Conservation (phyloP, 2,329 filamentous ascomycete species). For the Sarocladium oryzae region DNA sequence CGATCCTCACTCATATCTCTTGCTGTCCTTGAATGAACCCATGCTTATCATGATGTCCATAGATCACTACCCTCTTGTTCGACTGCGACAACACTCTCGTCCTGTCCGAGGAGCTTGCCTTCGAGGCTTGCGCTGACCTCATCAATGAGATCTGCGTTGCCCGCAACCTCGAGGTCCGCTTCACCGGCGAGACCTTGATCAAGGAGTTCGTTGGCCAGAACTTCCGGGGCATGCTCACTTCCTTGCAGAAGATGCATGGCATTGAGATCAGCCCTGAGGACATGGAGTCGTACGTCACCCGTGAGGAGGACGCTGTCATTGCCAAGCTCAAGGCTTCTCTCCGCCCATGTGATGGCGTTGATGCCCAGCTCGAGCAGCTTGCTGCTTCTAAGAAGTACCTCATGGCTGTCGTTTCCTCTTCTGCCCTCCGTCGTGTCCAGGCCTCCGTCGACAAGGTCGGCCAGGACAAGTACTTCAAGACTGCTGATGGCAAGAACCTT, state of each 20-base stretch:
- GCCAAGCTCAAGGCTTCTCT: constrained; percentile 66
- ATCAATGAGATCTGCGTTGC: constrained; percentile 77
- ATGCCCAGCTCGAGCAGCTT: constrained; percentile 60
- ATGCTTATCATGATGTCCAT: constrained; percentile 5
- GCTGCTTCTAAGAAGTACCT: constrained; percentile 55
- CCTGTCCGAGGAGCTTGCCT: constrained; percentile 83
- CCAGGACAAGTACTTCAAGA: constrained; percentile 74
- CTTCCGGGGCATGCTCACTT: constrained; percentile 84
- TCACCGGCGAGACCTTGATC: constrained; percentile 74
- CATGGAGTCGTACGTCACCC: constrained; percentile 64
- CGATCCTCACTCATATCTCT: not conserved
- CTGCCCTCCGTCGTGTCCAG: constrained; percentile 68
- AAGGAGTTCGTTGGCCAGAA: constrained; percentile 87
- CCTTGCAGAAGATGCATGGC: constrained; percentile 67
- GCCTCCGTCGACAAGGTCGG: constrained; percentile 74
- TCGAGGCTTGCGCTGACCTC: constrained; percentile 83
- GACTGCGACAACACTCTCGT: constrained; percentile 90
- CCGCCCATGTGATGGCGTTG: constrained; percentile 62
- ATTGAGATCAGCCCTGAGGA: constrained; percentile 65
- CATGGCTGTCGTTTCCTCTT: constrained; percentile 75
- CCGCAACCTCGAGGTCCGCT: constrained; percentile 57
- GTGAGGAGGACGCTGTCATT: constrained; percentile 79
- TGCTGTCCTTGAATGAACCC: not conserved
- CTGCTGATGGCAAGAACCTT: constrained; percentile 39
- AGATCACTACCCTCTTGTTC: constrained; percentile 66